A percentile compares a stretch with the other conserved stretches of the same genome.
These are phyloP conservation scores for Coniosporium apollinis DNA, from an alignment of 495 filamentous ascomycete species.

Conservation along the genomic window DNA sequence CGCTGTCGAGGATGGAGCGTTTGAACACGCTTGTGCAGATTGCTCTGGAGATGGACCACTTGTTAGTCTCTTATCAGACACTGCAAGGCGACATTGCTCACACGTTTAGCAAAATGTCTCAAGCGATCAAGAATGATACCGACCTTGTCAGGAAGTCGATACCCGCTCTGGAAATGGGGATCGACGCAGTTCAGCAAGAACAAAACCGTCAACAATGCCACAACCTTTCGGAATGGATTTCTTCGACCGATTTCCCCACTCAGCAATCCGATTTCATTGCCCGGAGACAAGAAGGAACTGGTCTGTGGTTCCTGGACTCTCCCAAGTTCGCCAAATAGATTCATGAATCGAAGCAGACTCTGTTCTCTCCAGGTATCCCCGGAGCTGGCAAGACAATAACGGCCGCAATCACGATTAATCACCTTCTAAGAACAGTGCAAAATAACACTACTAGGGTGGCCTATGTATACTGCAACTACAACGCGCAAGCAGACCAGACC, in stretches of 20 bases:
- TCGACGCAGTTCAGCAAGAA: background rate
- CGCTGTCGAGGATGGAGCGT: constrained; percentile 18
- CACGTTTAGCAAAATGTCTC: constrained; percentile 8
- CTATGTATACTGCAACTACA: constrained; percentile 28
- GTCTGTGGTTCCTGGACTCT: constrained; percentile 25
- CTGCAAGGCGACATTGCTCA: background rate
- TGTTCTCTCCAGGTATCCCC: constrained; percentile 26
- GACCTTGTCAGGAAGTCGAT: constrained; percentile 1
- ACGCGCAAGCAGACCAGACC: constrained; percentile 21
- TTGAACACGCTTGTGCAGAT: constrained; percentile 14
- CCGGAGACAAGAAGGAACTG: constrained; percentile 22
- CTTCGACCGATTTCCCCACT: constrained; percentile 5
- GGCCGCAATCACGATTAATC: constrained; percentile 17
- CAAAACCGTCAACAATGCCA: constrained; percentile 1
- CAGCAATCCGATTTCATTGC: constrained; percentile 22
- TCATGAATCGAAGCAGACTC: constrained; percentile 10
- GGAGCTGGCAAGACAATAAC: constrained; percentile 16
- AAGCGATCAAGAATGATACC: constrained; percentile 9
- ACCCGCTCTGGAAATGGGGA: background rate
- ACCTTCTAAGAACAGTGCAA: constrained; percentile 10
- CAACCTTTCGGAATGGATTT: constrained; percentile 7
- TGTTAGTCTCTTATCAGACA: constrained; percentile 9
- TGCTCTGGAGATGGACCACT: constrained; percentile 18
- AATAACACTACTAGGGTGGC: constrained; percentile 18
- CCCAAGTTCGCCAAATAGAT: constrained; percentile 22